Percentiles rank a stretch among this genome's conserved stretches.
phyloP scores from a whole-genome alignment of 2,329 filamentous ascomycete genomes.

The Diaporthe aspalathi region DNA sequence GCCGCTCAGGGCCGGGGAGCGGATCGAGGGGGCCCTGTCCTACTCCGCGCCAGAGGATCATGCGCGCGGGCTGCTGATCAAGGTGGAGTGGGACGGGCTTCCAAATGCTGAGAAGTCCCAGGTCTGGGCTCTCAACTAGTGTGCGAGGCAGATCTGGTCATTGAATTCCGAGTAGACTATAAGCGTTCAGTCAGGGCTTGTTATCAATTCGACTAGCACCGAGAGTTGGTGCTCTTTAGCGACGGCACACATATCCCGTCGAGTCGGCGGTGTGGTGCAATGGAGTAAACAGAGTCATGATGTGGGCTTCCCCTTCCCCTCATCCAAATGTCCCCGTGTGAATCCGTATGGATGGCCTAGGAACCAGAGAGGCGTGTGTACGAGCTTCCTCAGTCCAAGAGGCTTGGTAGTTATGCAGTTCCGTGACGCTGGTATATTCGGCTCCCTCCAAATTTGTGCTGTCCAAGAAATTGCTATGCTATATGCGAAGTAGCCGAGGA shows the following conservation, averaged over 20 bases:
- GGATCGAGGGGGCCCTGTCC: slow-evolving; percentile 73
- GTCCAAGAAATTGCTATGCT: neutral
- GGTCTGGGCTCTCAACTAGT: slow-evolving; percentile 62
- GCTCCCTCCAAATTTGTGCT: neutral
- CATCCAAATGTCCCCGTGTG: no score
- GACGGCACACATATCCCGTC: no score
- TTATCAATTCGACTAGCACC: no score
- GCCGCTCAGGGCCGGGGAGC: slow-evolving; percentile 64
- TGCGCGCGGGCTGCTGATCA: slow-evolving; percentile 75
- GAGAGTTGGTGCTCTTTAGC: no score
- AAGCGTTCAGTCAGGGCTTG: no score
- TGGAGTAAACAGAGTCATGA: neutral
- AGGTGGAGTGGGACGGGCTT: slow-evolving; percentile 67
- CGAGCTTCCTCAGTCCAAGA: neutral
- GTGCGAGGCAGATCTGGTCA: neutral
- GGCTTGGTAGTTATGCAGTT: no score
- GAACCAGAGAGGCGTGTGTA: neutral
- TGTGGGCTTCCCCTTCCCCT: neutral
- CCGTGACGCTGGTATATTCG: neutral
- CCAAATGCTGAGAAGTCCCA: slow-evolving; percentile 52
- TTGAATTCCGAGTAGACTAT: neutral
- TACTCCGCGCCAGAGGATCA: slow-evolving; percentile 78
- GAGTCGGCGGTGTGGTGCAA: neutral
- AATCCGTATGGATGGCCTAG: neutral
- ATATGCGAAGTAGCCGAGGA: neutral